Conservation (phyloP, 768 basidiomycete genomes). For the Russula ochroleuca region DNA sequence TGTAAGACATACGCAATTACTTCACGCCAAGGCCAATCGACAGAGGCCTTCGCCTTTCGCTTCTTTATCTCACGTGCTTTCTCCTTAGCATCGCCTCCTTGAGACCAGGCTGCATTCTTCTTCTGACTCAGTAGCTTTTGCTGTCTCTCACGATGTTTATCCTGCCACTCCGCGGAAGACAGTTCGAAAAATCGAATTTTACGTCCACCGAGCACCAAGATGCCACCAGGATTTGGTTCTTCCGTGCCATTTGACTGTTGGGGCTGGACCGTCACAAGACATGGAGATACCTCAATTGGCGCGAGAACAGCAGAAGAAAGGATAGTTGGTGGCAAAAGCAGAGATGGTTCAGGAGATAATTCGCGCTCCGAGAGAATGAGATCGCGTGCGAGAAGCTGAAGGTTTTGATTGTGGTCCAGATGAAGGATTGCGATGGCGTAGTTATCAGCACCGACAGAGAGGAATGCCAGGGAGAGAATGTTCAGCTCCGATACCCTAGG, state of each 20-base stretch:
- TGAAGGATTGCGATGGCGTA: conserved; percentile 64
- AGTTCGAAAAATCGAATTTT: conserved; percentile 61
- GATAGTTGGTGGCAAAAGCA: conserved; percentile 47
- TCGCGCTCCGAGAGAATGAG: conserved; percentile 48
- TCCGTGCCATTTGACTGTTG: conserved; percentile 34
- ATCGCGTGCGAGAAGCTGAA: conserved; percentile 63
- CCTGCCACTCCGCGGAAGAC: conserved; percentile 43
- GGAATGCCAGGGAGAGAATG: conserved; percentile 61
- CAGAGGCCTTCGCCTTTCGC: conserved; percentile 49
- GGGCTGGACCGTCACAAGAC: conserved; percentile 37
- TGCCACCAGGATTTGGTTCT: conserved; percentile 51
- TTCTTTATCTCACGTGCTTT: conserved; percentile 49
- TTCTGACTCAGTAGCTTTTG: conserved; percentile 51
- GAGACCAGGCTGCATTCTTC: conserved; percentile 41
- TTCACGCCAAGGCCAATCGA: conserved; percentile 76
- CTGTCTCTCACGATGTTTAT: conserved; percentile 53
- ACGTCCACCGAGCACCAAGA: conserved; percentile 65
- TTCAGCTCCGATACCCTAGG: conserved; percentile 61
- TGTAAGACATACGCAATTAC: conserved; percentile 55
- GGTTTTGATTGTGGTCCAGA: conserved; percentile 53
- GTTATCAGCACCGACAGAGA: conserved; percentile 43
- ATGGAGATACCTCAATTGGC: conserved; percentile 28
- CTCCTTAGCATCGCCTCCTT: conserved; percentile 45
- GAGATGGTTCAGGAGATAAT: conserved; percentile 46
- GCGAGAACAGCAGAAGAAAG: conserved; percentile 48